Conservation (phyloP, 2,329 filamentous ascomycete species). For the Aspergillus clavatus region DNA sequence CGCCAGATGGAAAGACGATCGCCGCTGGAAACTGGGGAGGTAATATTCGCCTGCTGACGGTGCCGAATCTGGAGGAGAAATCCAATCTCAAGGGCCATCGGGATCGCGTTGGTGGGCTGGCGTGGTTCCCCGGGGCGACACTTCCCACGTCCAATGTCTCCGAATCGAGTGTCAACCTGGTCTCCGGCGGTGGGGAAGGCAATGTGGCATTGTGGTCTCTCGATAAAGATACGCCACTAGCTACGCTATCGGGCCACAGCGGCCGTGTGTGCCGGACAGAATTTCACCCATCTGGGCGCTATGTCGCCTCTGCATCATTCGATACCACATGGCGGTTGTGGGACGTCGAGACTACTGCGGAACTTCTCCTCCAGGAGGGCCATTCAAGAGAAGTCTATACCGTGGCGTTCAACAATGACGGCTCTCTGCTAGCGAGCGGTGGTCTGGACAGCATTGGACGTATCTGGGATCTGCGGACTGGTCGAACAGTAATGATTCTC, state of each 20-base stretch:
- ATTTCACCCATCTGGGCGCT: slow-evolving; percentile 87
- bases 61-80: slow-evolving; percentile 76
- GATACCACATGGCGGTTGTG: slow-evolving; percentile 96
- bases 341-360: slow-evolving; percentile 81
- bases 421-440: slow-evolving; percentile 84
- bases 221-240: slow-evolving; percentile 75
- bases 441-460: slow-evolving; percentile 91
- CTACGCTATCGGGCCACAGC: slow-evolving; percentile 76
- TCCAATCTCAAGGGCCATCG: slow-evolving; percentile 75
- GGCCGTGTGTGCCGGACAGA: slow-evolving; percentile 87
- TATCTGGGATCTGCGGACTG: slow-evolving; percentile 91
- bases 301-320: slow-evolving; percentile 87
- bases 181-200: slow-evolving; percentile 84
- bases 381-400: slow-evolving; percentile 92
- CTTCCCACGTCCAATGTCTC: slow-evolving; percentile 67
- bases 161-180: slow-evolving; percentile 71
- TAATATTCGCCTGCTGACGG: slow-evolving; percentile 76
- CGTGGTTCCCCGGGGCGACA: slow-evolving; percentile 84
- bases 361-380: slow-evolving; percentile 85
- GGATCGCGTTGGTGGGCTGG: slow-evolving; percentile 81
- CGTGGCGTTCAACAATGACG: slow-evolving; percentile 84
- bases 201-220: slow-evolving; percentile 88
- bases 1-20: slow-evolving; percentile 75
- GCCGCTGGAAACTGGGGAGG: slow-evolving; percentile 93
- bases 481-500: slow-evolving; percentile 90